These are phyloP conservation scores for Forsythia suspensa DNA, from an alignment of 257 asterid species.

Conservation along the genomic window DNA sequence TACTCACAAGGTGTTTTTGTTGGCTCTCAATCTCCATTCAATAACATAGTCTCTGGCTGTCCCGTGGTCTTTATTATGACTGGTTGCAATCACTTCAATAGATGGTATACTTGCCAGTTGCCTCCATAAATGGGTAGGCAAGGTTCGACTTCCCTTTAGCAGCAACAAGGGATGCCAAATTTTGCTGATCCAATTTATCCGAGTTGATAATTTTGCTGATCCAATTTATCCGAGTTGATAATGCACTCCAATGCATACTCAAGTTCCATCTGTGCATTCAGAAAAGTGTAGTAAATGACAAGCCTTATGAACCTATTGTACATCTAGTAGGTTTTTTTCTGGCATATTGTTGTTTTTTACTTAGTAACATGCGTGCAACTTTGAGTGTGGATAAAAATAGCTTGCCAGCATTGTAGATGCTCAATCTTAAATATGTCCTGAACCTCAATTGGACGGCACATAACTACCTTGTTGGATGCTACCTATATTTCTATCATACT, in stretches of 20 bases:
- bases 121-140: slow-evolving; percentile 1
- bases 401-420: slow-evolving; percentile 8
- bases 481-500: slow-evolving; percentile 6
- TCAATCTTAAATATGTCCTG: slow-evolving; percentile 10
- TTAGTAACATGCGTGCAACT: background rate
- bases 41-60: background rate
- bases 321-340: background rate
- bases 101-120: background rate
- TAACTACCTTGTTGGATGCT: background rate
- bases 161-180: background rate
- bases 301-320: background rate
- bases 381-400: background rate
- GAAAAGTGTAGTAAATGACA: background rate
- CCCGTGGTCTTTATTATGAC: background rate
- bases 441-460: slow-evolving; percentile 14
- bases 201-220: background rate
- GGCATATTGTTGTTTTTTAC: background rate
- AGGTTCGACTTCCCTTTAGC: slow-evolving; percentile 3
- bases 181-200: slow-evolving; percentile 1
- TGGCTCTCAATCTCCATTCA: background rate
- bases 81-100: background rate
- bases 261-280: background rate
- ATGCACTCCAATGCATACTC: background rate
- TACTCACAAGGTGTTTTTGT: background rate
- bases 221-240: background rate